Conservation (phyloP, 208 protist species). For the Crithidia fasciculata region DNA sequence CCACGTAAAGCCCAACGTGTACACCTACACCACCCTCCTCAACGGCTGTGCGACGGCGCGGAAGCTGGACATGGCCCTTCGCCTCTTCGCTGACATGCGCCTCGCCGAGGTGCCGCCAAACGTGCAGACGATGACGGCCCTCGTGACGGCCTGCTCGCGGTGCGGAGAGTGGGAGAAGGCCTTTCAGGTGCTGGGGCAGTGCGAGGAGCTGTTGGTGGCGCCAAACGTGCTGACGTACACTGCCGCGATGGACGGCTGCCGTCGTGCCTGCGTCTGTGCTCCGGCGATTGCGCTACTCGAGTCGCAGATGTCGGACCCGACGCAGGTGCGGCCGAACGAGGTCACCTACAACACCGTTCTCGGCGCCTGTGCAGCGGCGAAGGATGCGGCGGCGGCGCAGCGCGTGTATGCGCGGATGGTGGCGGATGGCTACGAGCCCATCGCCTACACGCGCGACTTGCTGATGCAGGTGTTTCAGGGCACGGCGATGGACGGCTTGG, state of each 20-base stretch:
- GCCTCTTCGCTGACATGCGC: slow-evolving; percentile 83
- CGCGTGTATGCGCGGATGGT: slow-evolving; percentile 84
- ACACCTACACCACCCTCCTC: slow-evolving; percentile 90
- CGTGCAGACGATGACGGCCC: slow-evolving; percentile 79
- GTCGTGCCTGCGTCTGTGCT: slow-evolving; percentile 68
- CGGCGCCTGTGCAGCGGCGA: slow-evolving; percentile 66
- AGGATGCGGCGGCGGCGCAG: slow-evolving; percentile 49
- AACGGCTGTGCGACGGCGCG: slow-evolving; percentile 64
- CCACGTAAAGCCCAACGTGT: slow-evolving; percentile 82
- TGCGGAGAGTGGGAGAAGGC: slow-evolving; percentile 73
- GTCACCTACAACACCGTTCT: slow-evolving; percentile 90
- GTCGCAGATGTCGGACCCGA: slow-evolving; percentile 55
- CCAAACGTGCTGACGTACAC: slow-evolving; percentile 91
- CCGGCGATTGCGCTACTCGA: slow-evolving; percentile 67
- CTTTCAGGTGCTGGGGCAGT: slow-evolving; percentile 75
- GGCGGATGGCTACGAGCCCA: slow-evolving; percentile 75
- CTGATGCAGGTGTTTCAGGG: slow-evolving; percentile 57
- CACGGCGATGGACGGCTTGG: slow-evolving; percentile 63
- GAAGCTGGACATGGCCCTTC: slow-evolving; percentile 63
- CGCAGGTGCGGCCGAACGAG: slow-evolving; percentile 75
- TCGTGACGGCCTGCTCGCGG: slow-evolving; percentile 65
- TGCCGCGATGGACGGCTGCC: slow-evolving; percentile 88
- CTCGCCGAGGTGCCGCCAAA: slow-evolving; percentile 77
- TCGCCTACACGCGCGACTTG: slow-evolving; percentile 69
- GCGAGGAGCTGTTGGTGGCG: slow-evolving; percentile 78